Evolutionary conservation across 2,329 filamentous ascomycete genomes (phyloP).

Genomic region (Mariannaea elegans): DNA sequence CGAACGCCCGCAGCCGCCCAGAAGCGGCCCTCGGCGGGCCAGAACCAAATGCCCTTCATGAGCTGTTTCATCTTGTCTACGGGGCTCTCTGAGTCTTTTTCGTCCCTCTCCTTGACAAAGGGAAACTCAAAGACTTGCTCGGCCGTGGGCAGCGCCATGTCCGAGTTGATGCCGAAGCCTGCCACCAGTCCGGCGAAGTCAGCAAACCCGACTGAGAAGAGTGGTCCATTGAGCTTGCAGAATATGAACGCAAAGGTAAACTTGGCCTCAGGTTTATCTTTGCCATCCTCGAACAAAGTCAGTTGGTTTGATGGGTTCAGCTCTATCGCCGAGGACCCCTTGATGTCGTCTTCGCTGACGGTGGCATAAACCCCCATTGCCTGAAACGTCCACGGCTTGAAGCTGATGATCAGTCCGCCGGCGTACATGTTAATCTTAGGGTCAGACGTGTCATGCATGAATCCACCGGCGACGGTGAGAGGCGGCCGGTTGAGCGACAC

Average conservation of each 20-base stretch:
- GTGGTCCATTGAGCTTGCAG: conserved; percentile 49
- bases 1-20: conserved; percentile 52
- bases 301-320: no score
- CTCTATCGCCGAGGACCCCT: no score
- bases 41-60: conserved; percentile 42
- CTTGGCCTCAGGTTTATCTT: no score
- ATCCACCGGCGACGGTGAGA: no score
- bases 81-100: conserved; percentile 8
- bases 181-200: conserved; percentile 45
- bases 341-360: no score
- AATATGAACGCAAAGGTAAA: conserved; percentile 50
- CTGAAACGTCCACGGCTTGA: no score
- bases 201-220: conserved; percentile 49
- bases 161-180: conserved; percentile 53
- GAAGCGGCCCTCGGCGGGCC: conserved; percentile 37
- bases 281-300: no score
- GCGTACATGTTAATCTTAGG: no score
- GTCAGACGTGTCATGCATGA: no score
- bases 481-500: no score
- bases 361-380: no score
- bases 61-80: background rate
- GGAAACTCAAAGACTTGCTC: conserved; percentile 30
- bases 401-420: no score
- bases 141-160: conserved; percentile 42
- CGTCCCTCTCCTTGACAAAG: conserved; percentile 22